Evolutionary conservation across 352 stramenopile species (phyloP).

Genomic region (Pythium aristosporum): DNA sequence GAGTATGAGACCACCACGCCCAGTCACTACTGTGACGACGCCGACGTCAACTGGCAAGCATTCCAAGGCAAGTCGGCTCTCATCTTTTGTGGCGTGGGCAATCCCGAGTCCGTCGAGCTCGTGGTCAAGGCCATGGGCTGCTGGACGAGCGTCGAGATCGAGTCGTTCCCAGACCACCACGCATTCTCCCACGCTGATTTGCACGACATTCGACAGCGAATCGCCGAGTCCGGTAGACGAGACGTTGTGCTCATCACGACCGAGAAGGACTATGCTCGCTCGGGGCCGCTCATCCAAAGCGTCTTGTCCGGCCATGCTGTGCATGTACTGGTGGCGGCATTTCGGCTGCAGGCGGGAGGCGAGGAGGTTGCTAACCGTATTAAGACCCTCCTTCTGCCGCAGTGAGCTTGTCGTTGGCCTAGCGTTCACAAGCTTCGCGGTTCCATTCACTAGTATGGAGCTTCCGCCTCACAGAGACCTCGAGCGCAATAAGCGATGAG

Average conservation of each 20-base stretch:
- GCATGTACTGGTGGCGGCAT: conserved; percentile 17
- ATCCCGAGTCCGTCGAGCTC: conserved; percentile 51
- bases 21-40: not conserved
- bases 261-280: conserved; percentile 61
- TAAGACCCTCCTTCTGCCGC: conserved; percentile 22
- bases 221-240: not conserved
- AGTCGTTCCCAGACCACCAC: conserved; percentile 66
- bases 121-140: conserved; percentile 38
- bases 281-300: conserved; percentile 17
- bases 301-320: conserved; percentile 10
- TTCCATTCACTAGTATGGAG: too few relatives aligned
- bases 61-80: conserved; percentile 32
- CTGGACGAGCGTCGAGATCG: conserved; percentile 35
- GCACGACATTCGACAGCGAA: conserved; percentile 26
- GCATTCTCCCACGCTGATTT: conserved; percentile 43
- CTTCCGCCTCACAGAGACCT: too few relatives aligned
- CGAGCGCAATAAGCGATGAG: too few relatives aligned
- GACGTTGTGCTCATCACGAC: conserved; percentile 56
- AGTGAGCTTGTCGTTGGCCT: not conserved
- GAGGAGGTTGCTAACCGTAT: conserved; percentile 19
- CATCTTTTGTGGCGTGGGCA: conserved; percentile 65
- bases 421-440: not conserved
- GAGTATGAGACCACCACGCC: conserved; percentile 5
- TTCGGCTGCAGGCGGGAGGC: not conserved
- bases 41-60: not conserved